Base-by-base conservation (phyloP, 495 filamentous ascomycete species). In the Polyplosphaeria fusca region DNA sequence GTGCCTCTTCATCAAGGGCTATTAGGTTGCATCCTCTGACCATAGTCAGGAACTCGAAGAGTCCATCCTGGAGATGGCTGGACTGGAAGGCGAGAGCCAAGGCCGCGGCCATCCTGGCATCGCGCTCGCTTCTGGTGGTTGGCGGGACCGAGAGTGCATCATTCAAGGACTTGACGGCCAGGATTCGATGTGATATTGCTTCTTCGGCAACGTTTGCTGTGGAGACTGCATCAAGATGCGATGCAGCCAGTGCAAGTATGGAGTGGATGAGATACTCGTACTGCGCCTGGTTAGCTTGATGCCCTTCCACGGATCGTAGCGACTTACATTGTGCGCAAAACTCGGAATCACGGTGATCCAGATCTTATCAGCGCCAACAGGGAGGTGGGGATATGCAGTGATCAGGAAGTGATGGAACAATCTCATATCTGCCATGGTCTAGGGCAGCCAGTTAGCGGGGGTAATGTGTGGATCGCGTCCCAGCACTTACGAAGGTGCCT, bases 351-450 rank as follows among this genome's bases (percentile, higher is more conserved):
- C 74, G 27, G 81, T 81, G 14, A 73, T 75, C 82, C 82, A 86
- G 23, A 79, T 67, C 9, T 67, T 64, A 54, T 85, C 81, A 43
- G 77, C 76, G 23, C 79, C 79, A 43, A 84, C 67, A 0, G 82
- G 82, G 26, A 84, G 77, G 67, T 82, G 76, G 4, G 82, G 83
- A 53, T 80, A 77, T 50, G 80, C 82, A 7, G 65, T 68, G 18
- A 77, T 53, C 20, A 85, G 68, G 49, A 86, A 84, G 57, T 83
- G 79, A 66, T 86, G 80, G 67, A 84, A 84, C 59, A 84, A 77
- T 45, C 81, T 37, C 59, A 62, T 62, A 32, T 62, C 59, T 68
- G 30, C 24, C 39, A 57, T 50, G 5, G 59, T 62, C 59, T 62
- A 38, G 3, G 22, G 22, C 18, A 18, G 58, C 55, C 32, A 55